phyloP scores from a whole-genome alignment of 192 early-diverging fungal genomes.

The Podila epicladia region DNA sequence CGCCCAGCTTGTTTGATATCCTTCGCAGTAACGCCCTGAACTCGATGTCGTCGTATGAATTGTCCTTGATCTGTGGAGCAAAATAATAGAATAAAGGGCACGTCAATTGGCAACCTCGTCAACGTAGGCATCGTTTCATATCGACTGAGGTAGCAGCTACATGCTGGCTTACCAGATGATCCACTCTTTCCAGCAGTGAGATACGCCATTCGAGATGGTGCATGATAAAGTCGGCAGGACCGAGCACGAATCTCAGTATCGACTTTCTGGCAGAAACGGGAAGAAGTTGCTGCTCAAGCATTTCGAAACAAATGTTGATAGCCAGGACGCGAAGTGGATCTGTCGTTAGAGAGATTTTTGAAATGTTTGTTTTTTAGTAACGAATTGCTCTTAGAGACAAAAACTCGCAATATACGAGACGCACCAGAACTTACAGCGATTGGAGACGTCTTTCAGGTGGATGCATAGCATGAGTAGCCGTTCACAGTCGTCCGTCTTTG shows the following conservation, averaged over 20 bases:
- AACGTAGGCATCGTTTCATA: background rate
- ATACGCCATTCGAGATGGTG: slow-evolving; percentile 26
- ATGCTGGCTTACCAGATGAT: slow-evolving; percentile 6
- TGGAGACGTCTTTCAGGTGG: slow-evolving; percentile 14
- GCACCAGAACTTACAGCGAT: slow-evolving; percentile 18
- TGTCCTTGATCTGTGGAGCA: slow-evolving; percentile 8
- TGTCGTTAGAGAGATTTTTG: background rate
- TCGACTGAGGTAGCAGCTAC: too few relatives aligned
- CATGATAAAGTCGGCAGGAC: slow-evolving; percentile 33
- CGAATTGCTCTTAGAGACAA: background rate
- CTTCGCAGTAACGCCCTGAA: slow-evolving; percentile 16
- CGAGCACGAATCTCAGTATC: slow-evolving; percentile 18
- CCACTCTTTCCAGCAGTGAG: slow-evolving; percentile 6
- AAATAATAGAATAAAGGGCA: background rate
- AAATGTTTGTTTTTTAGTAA: too few relatives aligned
- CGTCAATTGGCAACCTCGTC: background rate
- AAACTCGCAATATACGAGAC: background rate
- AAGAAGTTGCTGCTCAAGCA: slow-evolving; percentile 2
- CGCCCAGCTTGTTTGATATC: slow-evolving; percentile 14
- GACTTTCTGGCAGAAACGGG: slow-evolving; percentile 21
- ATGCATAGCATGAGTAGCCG: slow-evolving; percentile 24
- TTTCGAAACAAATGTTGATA: slow-evolving; percentile 9
- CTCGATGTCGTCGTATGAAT: slow-evolving; percentile 29
- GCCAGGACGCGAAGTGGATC: slow-evolving; percentile 25
- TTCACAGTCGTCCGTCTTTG: slow-evolving; percentile 7